Base-by-base conservation (phyloP, 805 yeast genomes). In the Saccharomycopsis sp. region DNA sequence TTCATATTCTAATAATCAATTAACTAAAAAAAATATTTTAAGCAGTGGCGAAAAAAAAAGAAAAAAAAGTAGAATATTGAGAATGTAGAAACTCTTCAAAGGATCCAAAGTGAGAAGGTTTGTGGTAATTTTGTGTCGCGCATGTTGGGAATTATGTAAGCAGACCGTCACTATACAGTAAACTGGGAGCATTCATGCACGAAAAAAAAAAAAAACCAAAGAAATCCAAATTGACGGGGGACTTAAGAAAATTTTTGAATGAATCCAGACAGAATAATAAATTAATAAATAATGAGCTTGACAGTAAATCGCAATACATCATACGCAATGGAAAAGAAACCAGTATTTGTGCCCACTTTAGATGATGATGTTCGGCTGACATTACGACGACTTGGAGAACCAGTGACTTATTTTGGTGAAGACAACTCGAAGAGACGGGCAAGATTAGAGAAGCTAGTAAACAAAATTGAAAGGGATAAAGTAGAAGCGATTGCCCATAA, bases 361-460 rank as follows among this genome's bases (percentile, higher is more conserved):
- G 95, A 86, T 54, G 74, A 62, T 0, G 79, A 77, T 5, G 93
- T 87, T 5, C 67, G 74, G 38, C 51, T 47, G 9, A 56, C 60
- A 34, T 66, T 87, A 36, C 59, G 75, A 29, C 55, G 57, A 20
- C 53, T 80, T 3, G 74, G 73, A 3, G 79, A 80, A 55, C 86
- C 88, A 3, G 68, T 72, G 16, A 70, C 76, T 0, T 56, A 63
- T 14, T 69, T 68, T 50, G 80, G 79, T 1, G 95, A 87, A 58
- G 79, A 72, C 40, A 69, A 65, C 2, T 73, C 71, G 1, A 80
- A 70, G 22, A 62, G 94, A 52, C 65, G 95, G 47, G 74, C 68
- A 8, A 61, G 95, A 38, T 62, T 87, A 38, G 65, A 72, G 4
- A 60, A 66, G 32, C 54, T 75, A 5, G 54, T 83, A 13, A 53